Conservation (phyloP, 805 yeast genomes). For the Jamesozyma hellenica region DNA sequence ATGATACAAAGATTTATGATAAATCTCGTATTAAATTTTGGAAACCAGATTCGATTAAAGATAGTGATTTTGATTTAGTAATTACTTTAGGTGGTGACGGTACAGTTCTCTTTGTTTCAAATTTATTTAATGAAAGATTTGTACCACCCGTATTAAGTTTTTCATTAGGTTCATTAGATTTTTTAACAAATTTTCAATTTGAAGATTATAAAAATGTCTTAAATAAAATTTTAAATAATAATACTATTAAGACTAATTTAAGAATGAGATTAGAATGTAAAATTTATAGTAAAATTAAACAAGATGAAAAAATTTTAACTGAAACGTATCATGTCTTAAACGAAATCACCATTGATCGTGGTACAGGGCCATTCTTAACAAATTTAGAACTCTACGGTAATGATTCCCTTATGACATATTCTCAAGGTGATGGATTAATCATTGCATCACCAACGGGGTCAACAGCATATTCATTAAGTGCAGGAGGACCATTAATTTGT, state of each 20-base stretch:
- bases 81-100: constrained; percentile 96
- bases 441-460: constrained; percentile 94
- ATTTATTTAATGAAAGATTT: constrained; percentile 58
- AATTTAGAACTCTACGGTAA: constrained; percentile 86
- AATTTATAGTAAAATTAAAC: constrained; percentile 38
- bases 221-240: constrained; percentile 49
- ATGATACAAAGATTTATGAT: constrained; percentile 34
- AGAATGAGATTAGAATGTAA: constrained; percentile 85
- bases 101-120: constrained; percentile 81
- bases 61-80: constrained; percentile 54
- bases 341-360: constrained; percentile 85
- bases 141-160: constrained; percentile 92
- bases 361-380: constrained; percentile 87
- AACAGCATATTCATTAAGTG: constrained; percentile 88
- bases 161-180: constrained; percentile 85
- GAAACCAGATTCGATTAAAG: constrained; percentile 47
- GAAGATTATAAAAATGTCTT: constrained; percentile 57
- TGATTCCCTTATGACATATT: constrained; percentile 71
- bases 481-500: constrained; percentile 91
- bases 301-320: constrained; percentile 16
- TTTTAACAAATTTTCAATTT: constrained; percentile 76
- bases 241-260: constrained; percentile 71
- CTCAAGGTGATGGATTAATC: constrained; percentile 90
- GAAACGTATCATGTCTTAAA: constrained; percentile 73
- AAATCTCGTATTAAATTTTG: constrained; percentile 46